phyloP scores from a whole-genome alignment of 805 yeast species.

The Osmozyma mogii region DNA sequence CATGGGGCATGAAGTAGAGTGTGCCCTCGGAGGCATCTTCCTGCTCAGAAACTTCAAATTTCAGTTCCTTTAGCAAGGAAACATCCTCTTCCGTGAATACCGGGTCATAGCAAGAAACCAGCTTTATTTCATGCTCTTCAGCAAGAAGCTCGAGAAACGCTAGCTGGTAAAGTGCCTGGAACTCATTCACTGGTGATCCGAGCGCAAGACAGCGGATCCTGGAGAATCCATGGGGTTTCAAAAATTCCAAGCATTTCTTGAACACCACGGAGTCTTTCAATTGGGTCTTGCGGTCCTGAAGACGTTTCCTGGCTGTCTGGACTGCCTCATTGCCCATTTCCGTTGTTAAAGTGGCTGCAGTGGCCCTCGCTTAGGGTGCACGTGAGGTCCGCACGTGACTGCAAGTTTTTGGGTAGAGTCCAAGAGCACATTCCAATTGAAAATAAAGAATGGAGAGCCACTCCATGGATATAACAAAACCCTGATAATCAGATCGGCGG shows the following conservation, averaged over 20 bases:
- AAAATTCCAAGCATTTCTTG: constrained; percentile 12
- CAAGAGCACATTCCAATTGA: too few species aligned
- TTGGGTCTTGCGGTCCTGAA: too few species aligned
- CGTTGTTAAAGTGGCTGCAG: too few species aligned
- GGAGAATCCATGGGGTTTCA: constrained; percentile 8
- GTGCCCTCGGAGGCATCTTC: constrained; percentile 8
- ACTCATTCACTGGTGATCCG: constrained; percentile 55
- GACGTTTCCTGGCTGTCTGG: too few species aligned
- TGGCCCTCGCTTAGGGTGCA: too few species aligned
- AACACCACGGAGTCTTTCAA: constrained; percentile 19
- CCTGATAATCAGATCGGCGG: too few species aligned
- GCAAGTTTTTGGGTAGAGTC: too few species aligned
- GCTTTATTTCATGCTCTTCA: constrained; percentile 9
- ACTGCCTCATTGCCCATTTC: too few species aligned
- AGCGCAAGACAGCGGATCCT: constrained; percentile 61
- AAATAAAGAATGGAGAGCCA: too few species aligned
- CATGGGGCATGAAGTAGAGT: constrained; percentile 68
- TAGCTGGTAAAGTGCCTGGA: constrained; percentile 58
- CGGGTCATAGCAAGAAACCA: constrained; percentile 58
- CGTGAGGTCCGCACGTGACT: too few species aligned
- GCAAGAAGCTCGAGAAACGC: constrained; percentile 45
- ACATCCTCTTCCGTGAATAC: constrained; percentile 43
- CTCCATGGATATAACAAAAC: too few species aligned
- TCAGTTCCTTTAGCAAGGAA: constrained; percentile 14
- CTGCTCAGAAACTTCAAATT: constrained; percentile 5